Conservation (phyloP, 2,329 filamentous ascomycete species). For the Ophiostoma tasmaniense region DNA sequence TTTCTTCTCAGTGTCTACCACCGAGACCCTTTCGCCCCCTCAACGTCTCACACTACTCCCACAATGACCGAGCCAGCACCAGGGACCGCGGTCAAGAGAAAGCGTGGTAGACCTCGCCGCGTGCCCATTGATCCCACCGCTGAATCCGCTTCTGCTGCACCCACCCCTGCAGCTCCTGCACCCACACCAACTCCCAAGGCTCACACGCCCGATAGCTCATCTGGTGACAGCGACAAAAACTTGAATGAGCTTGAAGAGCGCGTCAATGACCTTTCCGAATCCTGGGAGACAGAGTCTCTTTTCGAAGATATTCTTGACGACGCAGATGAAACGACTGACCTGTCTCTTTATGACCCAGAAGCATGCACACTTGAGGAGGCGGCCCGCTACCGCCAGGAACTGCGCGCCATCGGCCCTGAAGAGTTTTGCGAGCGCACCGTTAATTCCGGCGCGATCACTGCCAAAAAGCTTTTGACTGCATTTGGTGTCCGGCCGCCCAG, state of each 20-base stretch:
- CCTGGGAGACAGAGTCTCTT: conserved; percentile 57
- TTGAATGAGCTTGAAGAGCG: conserved; percentile 41
- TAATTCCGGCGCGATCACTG: conserved; percentile 58
- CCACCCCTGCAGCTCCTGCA: not conserved
- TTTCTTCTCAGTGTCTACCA: not conserved
- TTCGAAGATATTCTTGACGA: conserved; percentile 56
- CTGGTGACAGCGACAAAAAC: conserved; percentile 11
- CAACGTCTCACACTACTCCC: not conserved
- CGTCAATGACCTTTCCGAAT: conserved; percentile 43
- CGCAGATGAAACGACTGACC: conserved; percentile 43
- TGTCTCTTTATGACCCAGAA: conserved; percentile 29
- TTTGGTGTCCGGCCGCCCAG: conserved; percentile 69
- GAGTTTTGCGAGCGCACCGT: conserved; percentile 69
- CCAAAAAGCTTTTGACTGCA: conserved; percentile 76
- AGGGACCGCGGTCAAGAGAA: conserved; percentile 12
- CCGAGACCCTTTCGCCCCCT: not conserved
- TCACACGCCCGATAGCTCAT: conserved; percentile 1
- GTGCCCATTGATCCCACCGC: conserved; percentile 8
- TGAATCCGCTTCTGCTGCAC: not conserved
- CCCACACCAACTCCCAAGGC: not conserved
- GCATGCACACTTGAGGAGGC: conserved; percentile 62
- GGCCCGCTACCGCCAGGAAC: conserved; percentile 55
- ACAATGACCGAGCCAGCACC: conserved; percentile 11
- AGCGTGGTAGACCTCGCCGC: conserved; percentile 15
- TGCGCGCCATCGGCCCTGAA: conserved; percentile 68